phyloP scores from a whole-genome alignment of 139 green algal species.

The Chlamydomonas asymmetrica region DNA sequence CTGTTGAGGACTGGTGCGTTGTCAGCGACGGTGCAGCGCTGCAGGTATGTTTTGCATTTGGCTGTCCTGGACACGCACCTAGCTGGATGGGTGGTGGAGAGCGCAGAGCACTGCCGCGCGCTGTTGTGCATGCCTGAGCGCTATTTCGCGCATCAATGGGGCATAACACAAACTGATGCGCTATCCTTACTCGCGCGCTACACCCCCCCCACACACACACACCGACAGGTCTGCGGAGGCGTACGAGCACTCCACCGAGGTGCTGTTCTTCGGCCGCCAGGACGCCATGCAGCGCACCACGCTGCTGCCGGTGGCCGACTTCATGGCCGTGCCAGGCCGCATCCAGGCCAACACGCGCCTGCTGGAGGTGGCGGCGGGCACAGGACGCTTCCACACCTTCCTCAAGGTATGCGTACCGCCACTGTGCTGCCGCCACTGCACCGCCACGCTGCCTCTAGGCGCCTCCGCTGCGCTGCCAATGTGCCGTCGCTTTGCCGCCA shows the following conservation, averaged over 20 bases:
- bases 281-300: constrained; percentile 79
- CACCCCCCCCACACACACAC: background rate
- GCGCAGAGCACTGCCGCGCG: no score
- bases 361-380: constrained; percentile 85
- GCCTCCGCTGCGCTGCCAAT: no score
- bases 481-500: no score
- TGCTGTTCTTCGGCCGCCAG: constrained; percentile 85
- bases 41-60: no score
- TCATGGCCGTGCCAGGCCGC: background rate
- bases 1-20: background rate
- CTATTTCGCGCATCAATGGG: no score
- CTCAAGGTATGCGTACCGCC: constrained; percentile 66
- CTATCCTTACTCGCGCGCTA: background rate
- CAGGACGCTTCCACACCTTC: constrained; percentile 88
- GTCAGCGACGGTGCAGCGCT: background rate
- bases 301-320: constrained; percentile 44
- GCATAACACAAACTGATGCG: no score
- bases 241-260: constrained; percentile 88
- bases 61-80: no score
- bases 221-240: constrained; percentile 51
- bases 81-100: no score
- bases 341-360: constrained; percentile 28
- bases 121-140: no score
- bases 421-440: no score
- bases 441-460: no score